A percentile compares a stretch with the other conserved stretches of the same genome.
Evolutionary conservation across 2,329 filamentous ascomycete species (phyloP).

Genomic region (Neoarthrinium moseri): DNA sequence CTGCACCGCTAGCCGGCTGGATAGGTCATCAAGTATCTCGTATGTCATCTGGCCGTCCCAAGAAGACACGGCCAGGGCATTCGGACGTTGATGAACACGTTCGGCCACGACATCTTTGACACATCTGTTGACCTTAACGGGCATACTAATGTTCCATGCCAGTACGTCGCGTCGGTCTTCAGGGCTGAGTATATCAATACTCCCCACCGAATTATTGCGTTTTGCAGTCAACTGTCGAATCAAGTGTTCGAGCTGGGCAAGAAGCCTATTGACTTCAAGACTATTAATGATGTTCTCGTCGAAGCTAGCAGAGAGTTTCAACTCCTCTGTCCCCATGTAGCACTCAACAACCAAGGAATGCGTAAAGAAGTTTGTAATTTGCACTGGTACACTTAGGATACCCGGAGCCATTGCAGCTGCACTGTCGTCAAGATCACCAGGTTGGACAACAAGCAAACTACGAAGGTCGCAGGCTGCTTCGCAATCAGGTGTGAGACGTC

Average conservation of each 20-base stretch:
- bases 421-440: conserved; percentile 1
- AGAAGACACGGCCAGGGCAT: conserved; percentile 7
- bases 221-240: background rate
- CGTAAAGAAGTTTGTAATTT: conserved; percentile 7
- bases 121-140: background rate
- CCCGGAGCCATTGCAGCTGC: background rate
- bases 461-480: conserved; percentile 3
- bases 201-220: background rate
- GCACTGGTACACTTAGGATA: background rate
- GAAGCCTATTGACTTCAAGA: conserved; percentile 2
- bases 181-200: background rate
- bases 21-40: conserved; percentile 21
- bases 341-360: conserved; percentile 11
- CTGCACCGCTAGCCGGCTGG: conserved; percentile 19
- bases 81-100: background rate
- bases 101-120: conserved; percentile 2
- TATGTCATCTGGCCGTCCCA: conserved; percentile 31
- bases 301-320: conserved; percentile 8
- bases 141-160: conserved; percentile 7
- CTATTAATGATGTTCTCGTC: conserved; percentile 4
- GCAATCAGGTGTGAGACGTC: background rate
- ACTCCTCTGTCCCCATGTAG: background rate
- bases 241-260: conserved; percentile 10
- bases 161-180: conserved; percentile 1
- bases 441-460: conserved; percentile 4